Percentiles rank a stretch among this genome's conserved stretches.
phyloP scores from a whole-genome alignment of 352 stramenopile species.

The Pythium folliculosum region DNA sequence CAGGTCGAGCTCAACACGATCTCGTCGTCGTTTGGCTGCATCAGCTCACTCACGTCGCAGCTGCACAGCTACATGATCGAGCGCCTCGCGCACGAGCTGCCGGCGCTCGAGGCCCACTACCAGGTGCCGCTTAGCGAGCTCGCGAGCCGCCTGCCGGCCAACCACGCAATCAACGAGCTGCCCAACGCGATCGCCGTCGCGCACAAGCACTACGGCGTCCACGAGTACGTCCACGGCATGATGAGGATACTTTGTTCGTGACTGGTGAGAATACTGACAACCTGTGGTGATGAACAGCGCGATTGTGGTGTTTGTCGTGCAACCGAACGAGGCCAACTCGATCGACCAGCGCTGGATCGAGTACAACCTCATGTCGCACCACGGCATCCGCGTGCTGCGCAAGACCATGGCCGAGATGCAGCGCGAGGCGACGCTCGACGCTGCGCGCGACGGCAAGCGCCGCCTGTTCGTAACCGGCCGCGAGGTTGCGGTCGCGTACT shows the following conservation, averaged over 20 bases:
- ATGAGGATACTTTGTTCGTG: slow-evolving; percentile 1
- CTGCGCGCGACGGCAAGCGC: slow-evolving; percentile 36
- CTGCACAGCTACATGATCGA: slow-evolving; percentile 86
- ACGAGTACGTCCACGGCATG: slow-evolving; percentile 42
- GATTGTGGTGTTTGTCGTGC: slow-evolving; percentile 91
- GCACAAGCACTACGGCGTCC: slow-evolving; percentile 69
- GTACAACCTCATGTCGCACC: slow-evolving; percentile 88
- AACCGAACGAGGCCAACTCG: slow-evolving; percentile 86
- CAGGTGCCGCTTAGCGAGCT: slow-evolving; percentile 43
- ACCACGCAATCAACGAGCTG: slow-evolving; percentile 70
- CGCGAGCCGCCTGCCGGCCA: slow-evolving; percentile 47
- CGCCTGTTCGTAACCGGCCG: slow-evolving; percentile 57
- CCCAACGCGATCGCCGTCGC: slow-evolving; percentile 64
- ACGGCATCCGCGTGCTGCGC: slow-evolving; percentile 79
- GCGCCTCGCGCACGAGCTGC: slow-evolving; percentile 51
- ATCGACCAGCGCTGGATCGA: slow-evolving; percentile 94
- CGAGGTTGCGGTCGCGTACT: slow-evolving; percentile 96
- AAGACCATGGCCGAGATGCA: slow-evolving; percentile 74
- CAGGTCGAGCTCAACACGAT: slow-evolving; percentile 99
- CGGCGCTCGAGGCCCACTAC: slow-evolving; percentile 57
- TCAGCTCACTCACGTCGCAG: slow-evolving; percentile 90
- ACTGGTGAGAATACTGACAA: slow-evolving; percentile 6
- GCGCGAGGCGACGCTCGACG: slow-evolving; percentile 35
- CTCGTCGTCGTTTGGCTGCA: slow-evolving; percentile 95
- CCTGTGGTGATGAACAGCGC: slow-evolving; percentile 33